A percentile compares a stretch with the other conserved stretches of the same genome.
phyloP scores from a whole-genome alignment of 2,329 filamentous ascomycete genomes.

The Claviceps citrina region DNA sequence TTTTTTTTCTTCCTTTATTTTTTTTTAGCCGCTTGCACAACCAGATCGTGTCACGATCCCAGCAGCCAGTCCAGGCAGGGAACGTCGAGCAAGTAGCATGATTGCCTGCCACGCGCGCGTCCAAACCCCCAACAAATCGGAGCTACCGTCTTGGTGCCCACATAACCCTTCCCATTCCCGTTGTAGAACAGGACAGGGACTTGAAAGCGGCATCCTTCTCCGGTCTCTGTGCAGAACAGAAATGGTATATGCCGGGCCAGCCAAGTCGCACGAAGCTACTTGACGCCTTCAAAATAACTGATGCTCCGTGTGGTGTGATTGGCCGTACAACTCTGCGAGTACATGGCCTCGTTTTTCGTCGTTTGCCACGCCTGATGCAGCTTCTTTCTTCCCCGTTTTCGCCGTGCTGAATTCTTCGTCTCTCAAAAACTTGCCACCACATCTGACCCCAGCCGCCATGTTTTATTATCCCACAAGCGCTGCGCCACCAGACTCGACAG shows the following conservation, averaged over 20 bases:
- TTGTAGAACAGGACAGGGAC: no score
- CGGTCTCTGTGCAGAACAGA: background rate
- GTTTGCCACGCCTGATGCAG: no score
- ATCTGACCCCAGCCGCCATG: background rate
- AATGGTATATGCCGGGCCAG: background rate
- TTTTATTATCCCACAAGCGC: slow-evolving; percentile 34
- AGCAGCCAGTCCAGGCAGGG: background rate
- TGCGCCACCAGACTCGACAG: slow-evolving; percentile 84
- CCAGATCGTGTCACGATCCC: background rate
- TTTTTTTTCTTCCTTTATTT: background rate
- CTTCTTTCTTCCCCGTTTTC: background rate
- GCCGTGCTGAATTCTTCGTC: background rate
- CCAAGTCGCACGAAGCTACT: background rate
- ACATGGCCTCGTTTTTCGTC: background rate
- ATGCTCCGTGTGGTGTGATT: no score
- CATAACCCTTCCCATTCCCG: no score
- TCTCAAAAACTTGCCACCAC: background rate
- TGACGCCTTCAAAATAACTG: background rate
- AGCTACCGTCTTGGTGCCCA: no score
- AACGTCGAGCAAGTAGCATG: background rate
- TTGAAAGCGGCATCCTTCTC: background rate
- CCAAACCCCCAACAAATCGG: no score
- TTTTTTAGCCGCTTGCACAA: background rate
- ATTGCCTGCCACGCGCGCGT: no score
- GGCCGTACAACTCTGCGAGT: background rate